Percentiles rank a stretch among this genome's conserved stretches.
Conservation (phyloP, 306 rosid species). For the peach (Prunus persica) region DNA sequence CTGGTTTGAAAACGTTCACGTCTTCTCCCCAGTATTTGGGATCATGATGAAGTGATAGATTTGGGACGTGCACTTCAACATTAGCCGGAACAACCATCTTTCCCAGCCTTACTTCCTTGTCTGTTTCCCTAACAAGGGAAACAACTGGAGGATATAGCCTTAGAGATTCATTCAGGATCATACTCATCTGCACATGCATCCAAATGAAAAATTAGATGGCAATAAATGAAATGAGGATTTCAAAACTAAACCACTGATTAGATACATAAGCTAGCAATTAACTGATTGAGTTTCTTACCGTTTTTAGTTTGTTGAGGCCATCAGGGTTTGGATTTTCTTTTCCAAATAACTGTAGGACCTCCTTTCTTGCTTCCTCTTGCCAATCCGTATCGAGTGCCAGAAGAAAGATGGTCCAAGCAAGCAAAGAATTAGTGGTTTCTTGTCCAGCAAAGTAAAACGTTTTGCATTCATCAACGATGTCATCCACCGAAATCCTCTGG, state of each 20-base stretch:
- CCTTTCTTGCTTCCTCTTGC: conserved; percentile 1
- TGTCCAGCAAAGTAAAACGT: not conserved
- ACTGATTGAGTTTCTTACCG: not conserved
- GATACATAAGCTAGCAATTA: not conserved
- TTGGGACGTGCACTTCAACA: not conserved
- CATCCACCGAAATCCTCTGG: no score
- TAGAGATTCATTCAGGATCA: conserved; percentile 4
- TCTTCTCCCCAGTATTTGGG: not conserved
- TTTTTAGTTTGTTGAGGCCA: not conserved
- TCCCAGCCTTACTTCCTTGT: not conserved
- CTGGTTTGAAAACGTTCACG: not conserved
- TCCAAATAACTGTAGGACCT: not conserved
- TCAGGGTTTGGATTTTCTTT: not conserved
- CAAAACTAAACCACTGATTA: not conserved
- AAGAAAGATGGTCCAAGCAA: not conserved
- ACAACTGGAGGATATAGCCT: not conserved
- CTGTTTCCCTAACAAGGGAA: not conserved
- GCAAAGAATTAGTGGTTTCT: not conserved
- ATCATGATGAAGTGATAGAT: not conserved
- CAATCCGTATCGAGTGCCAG: not conserved
- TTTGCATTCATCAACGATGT: no score
- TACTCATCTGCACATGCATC: not conserved
- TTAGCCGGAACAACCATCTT: not conserved
- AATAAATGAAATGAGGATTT: not conserved
- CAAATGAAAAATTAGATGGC: not conserved